phyloP scores from a whole-genome alignment of 345 rosid species.

The Syzygium jambos region DNA sequence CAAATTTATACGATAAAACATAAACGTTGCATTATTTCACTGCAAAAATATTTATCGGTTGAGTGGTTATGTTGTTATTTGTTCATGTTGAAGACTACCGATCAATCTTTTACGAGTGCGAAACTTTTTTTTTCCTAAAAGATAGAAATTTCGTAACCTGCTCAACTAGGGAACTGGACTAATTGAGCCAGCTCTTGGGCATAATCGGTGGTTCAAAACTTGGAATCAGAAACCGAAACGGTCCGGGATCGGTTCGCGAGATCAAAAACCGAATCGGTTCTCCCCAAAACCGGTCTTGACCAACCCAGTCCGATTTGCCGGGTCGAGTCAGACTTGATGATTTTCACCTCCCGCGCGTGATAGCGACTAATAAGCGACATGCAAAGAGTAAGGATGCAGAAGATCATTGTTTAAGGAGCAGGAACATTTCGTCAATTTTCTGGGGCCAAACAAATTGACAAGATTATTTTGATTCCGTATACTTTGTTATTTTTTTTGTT shows the following conservation, averaged over 20 bases:
- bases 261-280: not conserved
- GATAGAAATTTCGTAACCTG: rapidly evolving
- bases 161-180: rapidly evolving
- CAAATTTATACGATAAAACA: not conserved
- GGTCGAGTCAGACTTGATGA: not conserved
- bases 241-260: rapidly evolving
- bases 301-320: not conserved
- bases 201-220: not conserved
- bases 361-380: not conserved
- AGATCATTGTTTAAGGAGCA: not conserved
- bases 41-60: not conserved
- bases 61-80: not conserved
- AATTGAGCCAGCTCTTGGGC: not conserved
- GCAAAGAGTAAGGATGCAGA: not conserved
- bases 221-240: not conserved
- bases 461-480: not conserved
- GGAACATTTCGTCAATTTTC: not conserved
- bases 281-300: not conserved
- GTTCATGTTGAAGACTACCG: not conserved
- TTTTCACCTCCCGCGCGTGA: not conserved
- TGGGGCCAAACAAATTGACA: not conserved
- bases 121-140: not conserved
- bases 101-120: not conserved
- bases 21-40: not conserved
- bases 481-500: not conserved